Evolutionary conservation across 108 stramenopile species (phyloP), one percentile per base, ranked within the genome.

Genomic region (Cyclotella sp.): DNA sequence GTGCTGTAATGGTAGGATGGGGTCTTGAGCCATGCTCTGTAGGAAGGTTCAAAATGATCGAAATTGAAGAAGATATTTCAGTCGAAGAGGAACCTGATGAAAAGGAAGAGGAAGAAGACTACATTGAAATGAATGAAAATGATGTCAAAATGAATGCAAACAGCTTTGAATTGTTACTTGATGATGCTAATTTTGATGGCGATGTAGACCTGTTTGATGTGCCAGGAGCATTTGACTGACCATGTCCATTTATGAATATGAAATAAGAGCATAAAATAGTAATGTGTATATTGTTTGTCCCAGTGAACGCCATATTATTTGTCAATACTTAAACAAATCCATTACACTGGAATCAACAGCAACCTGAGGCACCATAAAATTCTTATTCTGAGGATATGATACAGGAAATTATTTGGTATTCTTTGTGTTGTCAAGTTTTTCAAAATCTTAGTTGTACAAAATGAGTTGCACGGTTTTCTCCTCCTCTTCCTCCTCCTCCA

Each of bases 11-110:
- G 61, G 64, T 85, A 53, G 93, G 93, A 12, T 85, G 81, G 76
- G 91, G 91, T 13, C 77, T 94, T 12, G 93, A 91, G 75, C 91
- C 91, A 27, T 58, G 68, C 41, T 86, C 91, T 24, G 81, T 92
- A 2, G 93, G 79, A 18, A 78, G 85, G 45, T 94, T 94, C 61
- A 85, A 87, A 63, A 89, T 94, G 89, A 70, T 75, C 39, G 79
- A 84, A 43, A 85, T 77, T 22, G 87, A 89, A 18, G 84, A 91
- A 14, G 68, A 77, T 0, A 80, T 86, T 27, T 83, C 79, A 15
- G 77, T 79, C 19, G 89, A 88, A 24, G 86, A 88, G 11, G 87
- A 86, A 10, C 86, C 85, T 19, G 81, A 80, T 0, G 88, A 90
- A 5, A 86, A 87, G 9, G 78, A 80, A 29, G 86, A 88, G 1